Percentiles rank a stretch among this genome's conserved stretches.
These are phyloP conservation scores for Spathaspora jeffriesii DNA, from an alignment of 1,139 yeast genomes.

Conservation along the genomic window DNA sequence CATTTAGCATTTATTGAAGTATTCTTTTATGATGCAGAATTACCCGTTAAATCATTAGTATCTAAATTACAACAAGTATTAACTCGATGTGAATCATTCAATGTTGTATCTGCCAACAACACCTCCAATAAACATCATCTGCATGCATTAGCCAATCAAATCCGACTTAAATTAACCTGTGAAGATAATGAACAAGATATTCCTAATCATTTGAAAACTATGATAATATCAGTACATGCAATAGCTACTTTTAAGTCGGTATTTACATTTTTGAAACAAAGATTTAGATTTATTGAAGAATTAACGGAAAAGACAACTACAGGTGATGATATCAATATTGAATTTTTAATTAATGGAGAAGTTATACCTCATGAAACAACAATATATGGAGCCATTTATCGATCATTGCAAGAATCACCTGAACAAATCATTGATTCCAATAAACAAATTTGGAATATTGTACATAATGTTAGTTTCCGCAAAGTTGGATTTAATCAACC, in stretches of 20 bases:
- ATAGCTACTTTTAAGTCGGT: conserved; percentile 82
- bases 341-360: conserved; percentile 64
- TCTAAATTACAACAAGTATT: conserved; percentile 73
- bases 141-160: conserved; percentile 74
- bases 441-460: conserved; percentile 51
- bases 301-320: conserved; percentile 14
- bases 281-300: conserved; percentile 26
- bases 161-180: conserved; percentile 54
- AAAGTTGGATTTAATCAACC: conserved; percentile 24
- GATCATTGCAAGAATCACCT: conserved; percentile 42
- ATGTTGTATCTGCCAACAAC: conserved; percentile 53
- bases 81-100: conserved; percentile 76
- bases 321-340: conserved; percentile 33
- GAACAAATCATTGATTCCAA: conserved; percentile 48
- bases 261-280: conserved; percentile 56
- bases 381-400: conserved; percentile 76
- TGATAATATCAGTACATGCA: conserved; percentile 79
- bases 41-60: conserved; percentile 20
- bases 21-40: conserved; percentile 40
- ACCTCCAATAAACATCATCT: conserved; percentile 9
- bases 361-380: conserved; percentile 70
- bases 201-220: conserved; percentile 33
- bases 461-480: conserved; percentile 57
- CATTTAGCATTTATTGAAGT: conserved; percentile 49
- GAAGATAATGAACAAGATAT: conserved; percentile 23